Evolutionary conservation across 2,329 filamentous ascomycete genomes (phyloP).

Genomic region (Fusarium globosum): DNA sequence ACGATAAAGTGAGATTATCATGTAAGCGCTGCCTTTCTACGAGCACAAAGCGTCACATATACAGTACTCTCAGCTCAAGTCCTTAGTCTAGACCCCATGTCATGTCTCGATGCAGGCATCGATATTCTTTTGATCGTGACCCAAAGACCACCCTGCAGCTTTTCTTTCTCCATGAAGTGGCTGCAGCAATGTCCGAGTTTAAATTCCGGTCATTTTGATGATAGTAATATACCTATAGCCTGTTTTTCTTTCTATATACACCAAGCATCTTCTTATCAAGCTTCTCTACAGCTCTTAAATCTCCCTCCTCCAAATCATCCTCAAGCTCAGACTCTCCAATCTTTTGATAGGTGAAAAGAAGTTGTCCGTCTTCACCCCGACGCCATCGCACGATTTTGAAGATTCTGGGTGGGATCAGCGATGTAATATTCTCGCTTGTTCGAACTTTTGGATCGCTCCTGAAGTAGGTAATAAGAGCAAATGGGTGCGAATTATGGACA

Average conservation of each 20-base stretch:
- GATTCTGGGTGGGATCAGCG: neutral
- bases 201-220: too few relatives aligned
- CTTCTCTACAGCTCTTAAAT: neutral
- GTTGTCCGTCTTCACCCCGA: neutral
- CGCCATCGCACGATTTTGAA: neutral
- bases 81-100: too few relatives aligned
- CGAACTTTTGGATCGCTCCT: neutral
- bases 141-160: too few relatives aligned
- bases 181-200: too few relatives aligned
- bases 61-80: too few relatives aligned
- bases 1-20: too few relatives aligned
- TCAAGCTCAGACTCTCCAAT: neutral
- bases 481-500: neutral
- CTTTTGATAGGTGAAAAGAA: neutral
- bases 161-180: too few relatives aligned
- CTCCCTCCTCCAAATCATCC: neutral
- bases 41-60: too few relatives aligned
- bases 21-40: too few relatives aligned
- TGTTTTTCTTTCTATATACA: neutral
- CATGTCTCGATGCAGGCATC: too few relatives aligned
- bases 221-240: neutral
- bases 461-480: neutral
- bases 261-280: neutral
- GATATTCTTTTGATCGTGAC: too few relatives aligned
- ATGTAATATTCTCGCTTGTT: neutral